Evolutionary conservation across 2,329 filamentous ascomycete species (phyloP), one percentile per base, ranked within the genome.

Genomic region (Alternaria ethzedia): DNA sequence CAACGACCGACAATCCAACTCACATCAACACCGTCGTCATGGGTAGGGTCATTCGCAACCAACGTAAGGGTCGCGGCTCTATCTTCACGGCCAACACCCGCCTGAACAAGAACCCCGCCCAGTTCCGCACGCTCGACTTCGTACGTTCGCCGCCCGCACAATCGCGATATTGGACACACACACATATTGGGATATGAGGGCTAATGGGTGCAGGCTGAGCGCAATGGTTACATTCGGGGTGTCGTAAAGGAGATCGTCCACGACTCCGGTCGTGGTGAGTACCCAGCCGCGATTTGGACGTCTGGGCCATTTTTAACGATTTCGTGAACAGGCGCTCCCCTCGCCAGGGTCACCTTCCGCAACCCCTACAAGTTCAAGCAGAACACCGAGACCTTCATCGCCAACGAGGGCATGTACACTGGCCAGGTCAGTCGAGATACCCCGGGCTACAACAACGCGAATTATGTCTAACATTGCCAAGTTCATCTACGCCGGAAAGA

Each of bases 401-500:
- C 96, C 86, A 99, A 98, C 87, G 96, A 98, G 89, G 96, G 96
- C 88, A 97, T 98, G 94, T 99, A 98, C 93, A 97, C 96, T 76
- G 96, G 96, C 83, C 96, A 99, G 86, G 77, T 79, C 49, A 76
- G 75, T 75, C 66, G 47, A 47, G 50, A 41, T 58, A n/a, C 57
- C 12, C 45, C 17, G 49, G 15, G 46, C 47, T 12, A 17, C 28
- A 23, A 32, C 21, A 11, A 20, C 25, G 43, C 45, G 61, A 58
- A 59, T 9, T 54, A 20, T 4, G 17, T 56, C 73, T 77, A 61
- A 77, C 73, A 67, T 49, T 49, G 41, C 25, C 54, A 67, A 79
- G 77, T 99, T 99, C 90, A 94, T 99, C 91, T 99, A 99, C 87
- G 96, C 95, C 83, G 96, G 96, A 83, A 99, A 99, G 93, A 96